Percentiles rank a stretch among this genome's conserved stretches.
phyloP scores from a whole-genome alignment of 139 green algal species.

The Chlamydomonas sp. region DNA sequence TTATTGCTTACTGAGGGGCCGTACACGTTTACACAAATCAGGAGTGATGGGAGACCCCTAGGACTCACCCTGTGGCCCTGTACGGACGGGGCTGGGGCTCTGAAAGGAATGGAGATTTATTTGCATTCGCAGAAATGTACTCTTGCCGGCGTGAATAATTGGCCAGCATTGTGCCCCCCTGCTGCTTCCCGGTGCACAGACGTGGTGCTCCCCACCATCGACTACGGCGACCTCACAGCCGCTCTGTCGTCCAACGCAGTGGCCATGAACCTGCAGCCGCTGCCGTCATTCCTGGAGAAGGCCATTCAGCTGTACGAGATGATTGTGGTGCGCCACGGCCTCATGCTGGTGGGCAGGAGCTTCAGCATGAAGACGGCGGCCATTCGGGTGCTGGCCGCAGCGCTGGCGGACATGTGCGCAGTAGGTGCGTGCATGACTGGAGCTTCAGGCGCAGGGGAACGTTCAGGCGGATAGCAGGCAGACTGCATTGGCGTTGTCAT shows the following conservation, averaged over 20 bases:
- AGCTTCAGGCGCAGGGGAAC: not conserved
- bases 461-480: not conserved
- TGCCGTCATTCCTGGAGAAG: conserved; percentile 70
- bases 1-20: too few species aligned
- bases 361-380: conserved; percentile 77
- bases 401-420: conserved; percentile 55
- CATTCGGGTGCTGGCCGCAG: conserved; percentile 64
- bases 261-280: conserved; percentile 59
- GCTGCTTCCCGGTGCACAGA: conserved; percentile 15
- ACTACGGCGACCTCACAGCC: conserved; percentile 63
- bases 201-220: conserved; percentile 59
- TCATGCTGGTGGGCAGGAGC: conserved; percentile 80
- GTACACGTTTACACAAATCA: too few species aligned
- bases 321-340: conserved; percentile 79
- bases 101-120: too few species aligned
- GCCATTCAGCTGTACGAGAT: conserved; percentile 87
- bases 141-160: too few species aligned
- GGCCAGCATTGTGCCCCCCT: not conserved
- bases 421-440: conserved; percentile 22
- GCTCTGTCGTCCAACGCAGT: conserved; percentile 48
- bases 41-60: too few species aligned
- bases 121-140: too few species aligned
- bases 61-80: too few species aligned
- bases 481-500: not conserved
- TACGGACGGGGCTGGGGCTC: too few species aligned